phyloP scores from a whole-genome alignment of 2,329 filamentous ascomycete species.

The Botrytis squamosa region DNA sequence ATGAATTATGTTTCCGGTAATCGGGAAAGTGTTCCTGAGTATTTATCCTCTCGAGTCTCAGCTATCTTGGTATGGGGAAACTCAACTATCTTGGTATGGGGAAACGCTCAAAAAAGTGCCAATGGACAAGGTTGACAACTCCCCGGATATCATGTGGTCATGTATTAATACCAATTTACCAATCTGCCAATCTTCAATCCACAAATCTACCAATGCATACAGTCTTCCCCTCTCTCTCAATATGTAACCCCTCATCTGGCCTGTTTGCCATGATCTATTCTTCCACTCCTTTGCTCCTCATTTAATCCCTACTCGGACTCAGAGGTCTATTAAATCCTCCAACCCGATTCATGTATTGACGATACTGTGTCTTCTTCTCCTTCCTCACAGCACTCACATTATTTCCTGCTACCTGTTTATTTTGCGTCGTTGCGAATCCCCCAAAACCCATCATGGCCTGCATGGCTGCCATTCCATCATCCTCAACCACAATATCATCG shows the following conservation, averaged over 20 bases:
- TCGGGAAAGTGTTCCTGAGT: constrained; percentile 11
- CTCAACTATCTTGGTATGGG: background rate
- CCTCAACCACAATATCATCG: constrained; percentile 54
- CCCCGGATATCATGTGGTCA: background rate
- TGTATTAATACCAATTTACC: background rate
- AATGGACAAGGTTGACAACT: background rate
- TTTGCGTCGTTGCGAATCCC: constrained; percentile 81
- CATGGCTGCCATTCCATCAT: constrained; percentile 73
- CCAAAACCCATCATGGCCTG: constrained; percentile 87
- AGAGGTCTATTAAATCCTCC: constrained; percentile 81
- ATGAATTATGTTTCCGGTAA: constrained; percentile 10
- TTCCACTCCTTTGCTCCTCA: background rate
- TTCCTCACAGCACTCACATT: constrained; percentile 78
- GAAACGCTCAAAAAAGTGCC: background rate
- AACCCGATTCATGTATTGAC: constrained; percentile 92
- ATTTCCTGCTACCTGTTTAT: constrained; percentile 85
- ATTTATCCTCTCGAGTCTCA: background rate
- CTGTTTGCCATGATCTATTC: background rate
- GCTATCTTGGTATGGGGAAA: background rate
- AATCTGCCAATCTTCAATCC: background rate
- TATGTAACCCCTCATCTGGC: background rate
- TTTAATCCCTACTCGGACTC: constrained; percentile 49
- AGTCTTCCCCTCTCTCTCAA: background rate
- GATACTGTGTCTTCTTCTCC: constrained; percentile 91
- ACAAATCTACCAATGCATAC: background rate